These are phyloP conservation scores for Rhytidiadelphus loreus DNA, from an alignment of 225 moss, liverwort and hornwort genomes.

Conservation along the genomic window DNA sequence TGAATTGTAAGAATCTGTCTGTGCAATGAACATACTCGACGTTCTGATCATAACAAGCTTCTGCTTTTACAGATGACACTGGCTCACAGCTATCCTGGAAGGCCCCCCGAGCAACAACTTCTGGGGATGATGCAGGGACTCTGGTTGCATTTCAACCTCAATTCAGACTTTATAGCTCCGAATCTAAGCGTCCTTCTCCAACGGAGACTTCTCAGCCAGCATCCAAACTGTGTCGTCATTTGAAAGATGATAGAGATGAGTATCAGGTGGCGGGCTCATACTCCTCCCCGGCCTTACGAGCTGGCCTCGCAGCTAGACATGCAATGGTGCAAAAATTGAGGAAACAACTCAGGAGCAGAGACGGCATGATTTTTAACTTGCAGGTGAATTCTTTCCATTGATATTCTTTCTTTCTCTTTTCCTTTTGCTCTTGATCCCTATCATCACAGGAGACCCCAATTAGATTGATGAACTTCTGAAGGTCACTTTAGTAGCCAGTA, in stretches of 20 bases:
- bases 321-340: conserved; percentile 61
- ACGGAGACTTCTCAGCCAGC: neutral
- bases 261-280: conserved; percentile 9
- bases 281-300: conserved; percentile 28
- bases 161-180: neutral
- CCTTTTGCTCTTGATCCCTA: neutral
- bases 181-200: conserved; percentile 7
- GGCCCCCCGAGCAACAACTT: neutral
- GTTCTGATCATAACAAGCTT: neutral
- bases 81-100: neutral
- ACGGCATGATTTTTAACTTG: conserved; percentile 52
- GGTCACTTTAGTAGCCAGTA: neutral
- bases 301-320: conserved; percentile 34
- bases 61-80: neutral
- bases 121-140: conserved; percentile 3
- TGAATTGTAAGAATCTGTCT: neutral
- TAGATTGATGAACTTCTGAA: neutral
- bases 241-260: conserved; percentile 16
- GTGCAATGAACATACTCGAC: neutral
- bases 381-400: conserved; percentile 10
- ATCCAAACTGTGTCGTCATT: conserved; percentile 4
- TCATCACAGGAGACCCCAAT: neutral
- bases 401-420: neutral
- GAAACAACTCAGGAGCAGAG: conserved; percentile 61
- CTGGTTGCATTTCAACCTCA: conserved; percentile 3